phyloP scores from a whole-genome alignment of 1,284 basidiomycete genomes.

The Trichosporon sp. region DNA sequence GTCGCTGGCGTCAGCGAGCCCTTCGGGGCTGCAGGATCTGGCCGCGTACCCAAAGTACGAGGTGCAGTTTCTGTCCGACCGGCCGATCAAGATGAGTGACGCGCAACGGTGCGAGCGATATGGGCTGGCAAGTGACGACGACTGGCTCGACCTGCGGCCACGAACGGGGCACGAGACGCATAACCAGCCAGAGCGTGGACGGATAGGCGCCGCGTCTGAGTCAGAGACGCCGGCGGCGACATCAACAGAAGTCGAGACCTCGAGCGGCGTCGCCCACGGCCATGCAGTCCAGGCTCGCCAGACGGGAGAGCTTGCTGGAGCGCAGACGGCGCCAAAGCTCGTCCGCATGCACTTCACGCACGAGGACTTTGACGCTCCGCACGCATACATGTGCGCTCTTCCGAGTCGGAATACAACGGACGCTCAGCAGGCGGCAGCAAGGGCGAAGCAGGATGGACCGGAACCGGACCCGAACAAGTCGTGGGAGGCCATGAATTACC shows the following conservation, averaged over 20 bases:
- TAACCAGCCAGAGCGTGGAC: slow-evolving; percentile 42
- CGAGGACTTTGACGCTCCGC: slow-evolving; percentile 6
- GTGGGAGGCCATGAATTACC: slow-evolving; percentile 46
- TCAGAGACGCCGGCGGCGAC: slow-evolving; percentile 1
- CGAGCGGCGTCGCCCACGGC: neutral
- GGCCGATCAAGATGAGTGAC: slow-evolving; percentile 67
- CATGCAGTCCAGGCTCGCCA: neutral
- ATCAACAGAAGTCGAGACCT: slow-evolving; percentile 15
- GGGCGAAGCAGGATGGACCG: slow-evolving; percentile 28
- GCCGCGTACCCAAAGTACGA: slow-evolving; percentile 78
- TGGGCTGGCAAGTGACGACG: slow-evolving; percentile 62
- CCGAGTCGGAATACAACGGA: slow-evolving; percentile 31
- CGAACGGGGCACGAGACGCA: slow-evolving; percentile 57
- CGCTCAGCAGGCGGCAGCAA: slow-evolving; percentile 19
- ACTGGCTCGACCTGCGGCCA: slow-evolving; percentile 62
- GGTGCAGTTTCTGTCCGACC: slow-evolving; percentile 70
- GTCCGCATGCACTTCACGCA: slow-evolving; percentile 32
- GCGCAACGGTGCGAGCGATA: slow-evolving; percentile 64
- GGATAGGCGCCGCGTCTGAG: neutral
- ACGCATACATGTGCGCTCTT: slow-evolving; percentile 44
- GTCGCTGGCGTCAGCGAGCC: neutral
- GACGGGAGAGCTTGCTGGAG: neutral
- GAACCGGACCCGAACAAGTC: slow-evolving; percentile 39
- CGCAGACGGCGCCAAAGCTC: slow-evolving; percentile 10
- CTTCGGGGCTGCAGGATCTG: slow-evolving; percentile 55